Evolutionary conservation across 2,329 filamentous ascomycete species (phyloP).

Genomic region (Cercospora janseana): DNA sequence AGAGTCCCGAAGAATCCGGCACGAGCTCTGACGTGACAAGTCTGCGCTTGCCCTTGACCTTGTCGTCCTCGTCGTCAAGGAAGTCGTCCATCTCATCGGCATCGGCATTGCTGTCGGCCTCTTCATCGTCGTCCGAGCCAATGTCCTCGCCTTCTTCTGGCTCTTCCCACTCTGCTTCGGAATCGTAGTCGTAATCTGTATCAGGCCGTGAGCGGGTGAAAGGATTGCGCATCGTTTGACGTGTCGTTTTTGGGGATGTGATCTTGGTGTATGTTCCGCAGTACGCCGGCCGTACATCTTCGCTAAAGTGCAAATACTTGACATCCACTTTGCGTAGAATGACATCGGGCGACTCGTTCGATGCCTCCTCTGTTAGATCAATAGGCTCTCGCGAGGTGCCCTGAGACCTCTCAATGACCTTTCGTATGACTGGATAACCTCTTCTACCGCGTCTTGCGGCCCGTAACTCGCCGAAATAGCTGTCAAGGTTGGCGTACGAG

Average conservation of each 20-base stretch:
- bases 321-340: conserved; percentile 52
- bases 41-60: conserved; percentile 61
- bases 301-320: conserved; percentile 61
- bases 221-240: conserved; percentile 55
- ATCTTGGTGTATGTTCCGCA: conserved; percentile 68
- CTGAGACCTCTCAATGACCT: conserved; percentile 46
- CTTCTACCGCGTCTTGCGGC: conserved; percentile 23
- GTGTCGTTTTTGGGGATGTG: conserved; percentile 46
- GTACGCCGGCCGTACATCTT: conserved; percentile 66
- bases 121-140: conserved; percentile 63
- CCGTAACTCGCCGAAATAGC: conserved; percentile 22
- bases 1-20: conserved; percentile 75
- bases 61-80: conserved; percentile 73
- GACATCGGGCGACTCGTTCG: conserved; percentile 23
- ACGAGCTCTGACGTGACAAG: conserved; percentile 66
- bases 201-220: conserved; percentile 57
- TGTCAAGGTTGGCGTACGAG: conserved; percentile 23
- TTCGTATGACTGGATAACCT: conserved; percentile 23
- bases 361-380: conserved; percentile 43
- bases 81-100: conserved; percentile 88
- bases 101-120: conserved; percentile 69
- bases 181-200: conserved; percentile 79
- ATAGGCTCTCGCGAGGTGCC: conserved; percentile 44
- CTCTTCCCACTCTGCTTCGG: conserved; percentile 80
- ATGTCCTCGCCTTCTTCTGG: conserved; percentile 67